These are phyloP conservation scores for Pythium scleroteichum DNA, from an alignment of 352 stramenopile genomes.

Conservation along the genomic window DNA sequence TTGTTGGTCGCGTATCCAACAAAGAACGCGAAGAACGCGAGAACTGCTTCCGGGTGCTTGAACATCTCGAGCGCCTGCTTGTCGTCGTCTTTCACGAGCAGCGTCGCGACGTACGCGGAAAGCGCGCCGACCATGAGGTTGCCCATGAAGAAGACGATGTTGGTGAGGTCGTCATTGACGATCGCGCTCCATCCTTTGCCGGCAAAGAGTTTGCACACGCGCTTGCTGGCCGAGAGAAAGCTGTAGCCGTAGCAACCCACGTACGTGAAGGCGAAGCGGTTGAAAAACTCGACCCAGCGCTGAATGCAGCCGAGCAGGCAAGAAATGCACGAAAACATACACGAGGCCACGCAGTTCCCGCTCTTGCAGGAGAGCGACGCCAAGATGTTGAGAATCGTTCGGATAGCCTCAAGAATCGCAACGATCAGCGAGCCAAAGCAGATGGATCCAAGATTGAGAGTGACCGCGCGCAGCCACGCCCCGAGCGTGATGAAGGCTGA, in stretches of 20 bases:
- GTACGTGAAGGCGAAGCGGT: conserved; percentile 88
- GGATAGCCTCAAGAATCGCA: conserved; percentile 83
- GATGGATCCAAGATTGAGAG: conserved; percentile 91
- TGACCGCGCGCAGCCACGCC: conserved; percentile 80
- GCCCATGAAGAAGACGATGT: conserved; percentile 83
- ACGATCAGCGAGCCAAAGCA: conserved; percentile 92
- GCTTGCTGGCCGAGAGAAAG: conserved; percentile 73
- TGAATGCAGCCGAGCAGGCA: conserved; percentile 87
- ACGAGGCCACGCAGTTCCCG: conserved; percentile 76
- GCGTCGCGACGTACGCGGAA: conserved; percentile 59
- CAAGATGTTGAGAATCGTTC: conserved; percentile 66
- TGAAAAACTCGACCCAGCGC: conserved; percentile 88
- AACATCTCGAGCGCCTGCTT: conserved; percentile 60
- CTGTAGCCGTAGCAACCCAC: conserved; percentile 86
- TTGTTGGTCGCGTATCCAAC: conserved; percentile 76
- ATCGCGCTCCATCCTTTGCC: conserved; percentile 86
- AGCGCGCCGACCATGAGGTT: conserved; percentile 74
- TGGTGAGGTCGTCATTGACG: conserved; percentile 88
- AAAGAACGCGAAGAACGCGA: conserved; percentile 74
- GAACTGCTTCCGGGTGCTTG: conserved; percentile 57
- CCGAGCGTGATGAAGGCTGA: conserved; percentile 71
- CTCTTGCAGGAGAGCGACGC: conserved; percentile 56
- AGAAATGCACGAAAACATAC: conserved; percentile 59
- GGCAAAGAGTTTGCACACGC: conserved; percentile 83
- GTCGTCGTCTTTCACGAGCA: conserved; percentile 52